Conservation (phyloP, 139 green algal genomes). For the Mychonastes homosphaera region DNA sequence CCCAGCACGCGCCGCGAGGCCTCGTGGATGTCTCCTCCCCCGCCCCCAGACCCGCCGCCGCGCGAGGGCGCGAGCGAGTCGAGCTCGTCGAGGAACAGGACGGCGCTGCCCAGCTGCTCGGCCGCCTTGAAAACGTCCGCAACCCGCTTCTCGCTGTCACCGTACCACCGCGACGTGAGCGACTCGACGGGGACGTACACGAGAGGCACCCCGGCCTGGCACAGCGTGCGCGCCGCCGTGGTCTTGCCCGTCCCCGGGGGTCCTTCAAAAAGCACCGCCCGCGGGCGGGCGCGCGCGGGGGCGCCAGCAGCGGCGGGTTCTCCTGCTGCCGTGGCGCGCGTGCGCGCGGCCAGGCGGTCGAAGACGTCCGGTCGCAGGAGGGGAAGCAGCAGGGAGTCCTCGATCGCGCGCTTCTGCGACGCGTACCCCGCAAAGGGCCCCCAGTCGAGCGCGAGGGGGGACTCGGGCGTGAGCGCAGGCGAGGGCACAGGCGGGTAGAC, state of each 20-base stretch:
- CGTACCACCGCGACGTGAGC: conserved; percentile 69
- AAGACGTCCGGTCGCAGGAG: conserved; percentile 61
- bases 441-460: conserved; percentile 15
- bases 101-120: conserved; percentile 33
- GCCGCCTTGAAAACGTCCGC: too few species aligned
- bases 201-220: conserved; percentile 59
- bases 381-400: conserved; percentile 78
- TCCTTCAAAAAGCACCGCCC: conserved; percentile 82
- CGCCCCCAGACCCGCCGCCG: conserved; percentile 13
- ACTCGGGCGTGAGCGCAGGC: conserved; percentile 1
- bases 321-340: conserved; percentile 22
- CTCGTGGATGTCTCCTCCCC: conserved; percentile 84
- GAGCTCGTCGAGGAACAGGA: conserved; percentile 81
- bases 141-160: too few species aligned
- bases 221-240: conserved; percentile 66
- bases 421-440: conserved; percentile 62
- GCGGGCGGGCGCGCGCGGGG: conserved; percentile 45
- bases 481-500: conserved; percentile 7
- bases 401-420: conserved; percentile 76
- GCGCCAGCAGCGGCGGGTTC: background rate
- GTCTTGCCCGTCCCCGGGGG: conserved; percentile 81
- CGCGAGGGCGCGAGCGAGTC: conserved; percentile 43
- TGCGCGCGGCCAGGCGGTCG: conserved; percentile 40
- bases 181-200: conserved; percentile 89
- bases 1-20: conserved; percentile 70